Evolutionary conservation across 371 early-diverging fungal species (phyloP), one percentile per base, ranked within the genome.

Genomic region (Nematocida major): DNA sequence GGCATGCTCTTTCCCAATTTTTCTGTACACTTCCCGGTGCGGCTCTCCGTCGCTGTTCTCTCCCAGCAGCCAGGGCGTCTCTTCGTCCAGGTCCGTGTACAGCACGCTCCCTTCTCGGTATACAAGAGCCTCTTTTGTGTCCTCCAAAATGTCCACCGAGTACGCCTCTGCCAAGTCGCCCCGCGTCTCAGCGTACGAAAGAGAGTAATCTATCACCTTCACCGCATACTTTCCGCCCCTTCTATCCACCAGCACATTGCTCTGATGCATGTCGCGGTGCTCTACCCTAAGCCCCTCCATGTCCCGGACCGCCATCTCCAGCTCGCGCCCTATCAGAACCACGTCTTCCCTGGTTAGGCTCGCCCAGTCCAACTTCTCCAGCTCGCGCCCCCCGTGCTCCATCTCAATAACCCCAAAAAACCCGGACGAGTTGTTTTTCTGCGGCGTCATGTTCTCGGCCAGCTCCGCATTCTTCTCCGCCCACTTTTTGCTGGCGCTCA

Each of bases 381-480:
- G 54, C 50, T 73, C 76, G 9, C 36, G 2, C 20, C 76, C 76
- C 4, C 76, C 49, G 32, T 73, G 53, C 76, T 73, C 76, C 76
- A 73, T 73, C 34, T 63, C 65, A 45, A 73, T 73, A 18, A 73
- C 66, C 3, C 76, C 76, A 73, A 73, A 73, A 11, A 73, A 22
- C 11, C 76, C 76, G 4, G 76, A 73, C 26, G 76, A 73, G 32
- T 73, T 73, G 34, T 73, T 73, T n/a, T 5, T 62, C n/a, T 73
- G 76, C 30, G 76, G 76, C 3, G 38, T 65, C 5, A 63, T 38
- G 43, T 73, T 73, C 22, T 73, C 62, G 3, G 65, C 47, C 22
- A 5, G 7, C 7, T 67, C 28, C 11, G 7, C 11, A 34, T 73
- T 73, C 26, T 62, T 42, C n/a, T 15, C 3, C 24, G 50, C 49